Base-by-base conservation (phyloP, 2,329 filamentous ascomycete genomes). In the Xylariaceae sp. region DNA sequence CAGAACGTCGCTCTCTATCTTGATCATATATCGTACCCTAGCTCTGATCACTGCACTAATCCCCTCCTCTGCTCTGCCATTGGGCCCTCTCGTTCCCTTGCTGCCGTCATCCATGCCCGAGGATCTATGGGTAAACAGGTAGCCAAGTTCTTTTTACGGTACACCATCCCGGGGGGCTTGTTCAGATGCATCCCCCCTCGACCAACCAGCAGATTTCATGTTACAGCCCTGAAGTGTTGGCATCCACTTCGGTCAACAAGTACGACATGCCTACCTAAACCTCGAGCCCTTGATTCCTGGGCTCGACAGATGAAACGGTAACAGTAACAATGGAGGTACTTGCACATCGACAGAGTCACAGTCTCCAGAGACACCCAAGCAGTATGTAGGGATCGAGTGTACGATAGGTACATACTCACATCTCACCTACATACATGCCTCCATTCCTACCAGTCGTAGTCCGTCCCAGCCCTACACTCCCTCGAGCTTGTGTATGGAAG, bases 221-320 rank as follows among this genome's bases (percentile, higher is more conserved):
- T 15, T 35, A 34, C 49, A 34, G 30, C 30, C 23, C 49, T 35
- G 23, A 23, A 23, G 9, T 51, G 49, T 35, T 51, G 49, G 49
- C 23, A 35, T 51, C 49, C 49, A 51, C 49, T 23, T 51, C 49
- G 49, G 49, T 51, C 49, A 51, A 51, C 10, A 51, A 51, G 49
- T 51, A 34, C 23, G 34, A 13, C 23, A 6, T 45, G 11, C 42
- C 42, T 45, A 13, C 13, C 13, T 42, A 42, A 30, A 30, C 49
- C 49, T 35, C 49, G 30, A 17, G 49, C 11, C 23, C 30, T 13
- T 35, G 18, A 51, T 51, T 51, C 3, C 17, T 35, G 18, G 4
- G 10, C 5, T 50, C 11, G 7, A 10, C 9, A 34, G 10, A 30
- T 30, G 49, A 51, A 34, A 23, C 49, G 13, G 42, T 45, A 6